These are phyloP conservation scores for Penicillium sp. DNA, from an alignment of 2,329 filamentous ascomycete species.

Conservation along the genomic window DNA sequence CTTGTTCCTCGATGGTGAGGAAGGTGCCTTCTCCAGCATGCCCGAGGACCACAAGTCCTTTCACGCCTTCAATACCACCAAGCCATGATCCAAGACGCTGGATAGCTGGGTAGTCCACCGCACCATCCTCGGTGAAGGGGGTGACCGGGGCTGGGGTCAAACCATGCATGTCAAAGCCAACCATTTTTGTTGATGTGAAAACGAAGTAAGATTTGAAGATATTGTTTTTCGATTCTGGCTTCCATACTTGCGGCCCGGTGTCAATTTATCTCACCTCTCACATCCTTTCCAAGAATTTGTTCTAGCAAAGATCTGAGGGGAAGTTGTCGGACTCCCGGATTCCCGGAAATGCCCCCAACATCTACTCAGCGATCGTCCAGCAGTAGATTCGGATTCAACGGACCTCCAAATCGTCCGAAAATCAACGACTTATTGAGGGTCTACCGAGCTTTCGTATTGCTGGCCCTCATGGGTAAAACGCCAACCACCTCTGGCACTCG, in stretches of 20 bases:
- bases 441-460: too few species aligned
- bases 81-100: slow-evolving; percentile 57
- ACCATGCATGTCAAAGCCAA: slow-evolving; percentile 49
- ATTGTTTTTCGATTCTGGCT: not conserved
- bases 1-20: slow-evolving; percentile 53
- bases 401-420: not conserved
- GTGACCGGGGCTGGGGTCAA: slow-evolving; percentile 56
- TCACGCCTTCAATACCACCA: slow-evolving; percentile 53
- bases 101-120: slow-evolving; percentile 55
- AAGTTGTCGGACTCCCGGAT: not conserved
- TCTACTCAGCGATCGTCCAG: not conserved
- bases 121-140: slow-evolving; percentile 52
- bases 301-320: not conserved
- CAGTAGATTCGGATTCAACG: not conserved
- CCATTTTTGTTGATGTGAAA: slow-evolving; percentile 12
- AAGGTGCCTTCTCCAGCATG: slow-evolving; percentile 58
- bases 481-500: too few species aligned
- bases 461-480: too few species aligned
- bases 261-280: not conserved
- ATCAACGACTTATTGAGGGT: too few species aligned
- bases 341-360: not conserved
- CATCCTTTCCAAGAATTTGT: not conserved
- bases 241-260: not conserved
- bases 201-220: not conserved
- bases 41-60: slow-evolving; percentile 56